Base-by-base conservation (phyloP, 2,329 filamentous ascomycete genomes). In the Fusarium piperis region DNA sequence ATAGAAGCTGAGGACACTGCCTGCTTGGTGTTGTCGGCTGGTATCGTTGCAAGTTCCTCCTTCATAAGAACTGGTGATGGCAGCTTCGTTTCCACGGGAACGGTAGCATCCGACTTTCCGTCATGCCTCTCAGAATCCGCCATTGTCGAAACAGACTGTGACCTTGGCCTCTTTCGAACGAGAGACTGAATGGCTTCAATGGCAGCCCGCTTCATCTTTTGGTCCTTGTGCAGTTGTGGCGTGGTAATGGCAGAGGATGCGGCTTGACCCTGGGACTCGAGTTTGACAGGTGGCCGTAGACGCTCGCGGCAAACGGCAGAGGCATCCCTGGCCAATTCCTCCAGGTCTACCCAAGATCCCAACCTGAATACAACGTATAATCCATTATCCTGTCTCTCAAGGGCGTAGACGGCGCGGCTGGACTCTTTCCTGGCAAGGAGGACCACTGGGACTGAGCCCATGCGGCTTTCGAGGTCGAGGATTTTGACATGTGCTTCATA, bases 351-450 rank as follows among this genome's bases (percentile, higher is more conserved):
- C 91, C 92, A 93, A 20, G 83, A 80, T 2, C 89, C 91, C 46
- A 96, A 82, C 74, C 88, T 90, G 79, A 91, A 94, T 28, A 94
- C 78, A 12, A 89, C 88, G 78, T 93, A 95, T 4, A 92, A 83
- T 1, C 87, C 86, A 52, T 82, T 80, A 16, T 85, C 83, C 36
- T 93, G 89, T 26, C 89, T 86, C 81, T 95, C 93, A n/a, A 93
- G 81, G 13, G 87, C 91, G 77, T 89, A 92, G 0, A 88, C 70
- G 36, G 83, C 83, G 62, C 84, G 83, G 67, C 85, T 86, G 28
- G 85, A 82, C 46, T 91, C 88, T 48, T 88, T 84, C 64, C 88
- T 85, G 30, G 89, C 90, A 65, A 94, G 83, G 11, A 94, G 84
- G 16, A 93, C 82, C 64, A 86, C 86, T 15, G 86, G 83, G 12